Evolutionary conservation across 805 yeast genomes (phyloP), one percentile per base, ranked within the genome.

Genomic region (Lipomyces yamadae): DNA sequence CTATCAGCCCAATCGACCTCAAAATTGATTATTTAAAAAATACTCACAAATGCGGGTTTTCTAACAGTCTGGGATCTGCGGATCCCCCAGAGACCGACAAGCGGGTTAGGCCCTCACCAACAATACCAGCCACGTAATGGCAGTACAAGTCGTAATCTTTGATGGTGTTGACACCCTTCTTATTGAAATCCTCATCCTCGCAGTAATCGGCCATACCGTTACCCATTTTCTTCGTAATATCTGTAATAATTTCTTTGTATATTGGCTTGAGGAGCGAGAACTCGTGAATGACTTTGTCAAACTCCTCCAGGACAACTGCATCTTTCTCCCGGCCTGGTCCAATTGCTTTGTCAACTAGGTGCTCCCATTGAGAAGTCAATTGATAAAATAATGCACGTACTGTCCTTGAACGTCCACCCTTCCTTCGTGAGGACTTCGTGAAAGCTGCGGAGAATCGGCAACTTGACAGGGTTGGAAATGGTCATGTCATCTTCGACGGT

Each of bases 401-500:
- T 86, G 10, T 90, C 95, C 72, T 86, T 77, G 76, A 90, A 95
- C 0, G 91, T 88, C 97, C 97, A 95, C 70, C 88, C 91, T 53
- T 83, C 81, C 2, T 84, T 76, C 57, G 81, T 79, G 71, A 95
- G 82, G 68, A 89, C 88, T 35, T 83, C 78, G 76, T 87, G 82
- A 78, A 95, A 95, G 2, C 76, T 71, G 66, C 94, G 83, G 72
- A 95, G 82, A 60, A 92, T 76, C 1, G 95, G 92, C 33, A 92
- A 80, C 79, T 95, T 95, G 67, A 86, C 73, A 29, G 82, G 81
- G 4, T 90, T 87, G 68, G 86, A 88, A 66, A 95, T 80, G 7
- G 95, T 85, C 96, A 92, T 92, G 77, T 95, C 98, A 78, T 95
- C 99, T 78, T 95, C 99, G 64, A 95, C 84, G 0, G 99, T 95